These are phyloP conservation scores for Mycena rebaudengoi DNA, from an alignment of 768 basidiomycete genomes.

Conservation along the genomic window DNA sequence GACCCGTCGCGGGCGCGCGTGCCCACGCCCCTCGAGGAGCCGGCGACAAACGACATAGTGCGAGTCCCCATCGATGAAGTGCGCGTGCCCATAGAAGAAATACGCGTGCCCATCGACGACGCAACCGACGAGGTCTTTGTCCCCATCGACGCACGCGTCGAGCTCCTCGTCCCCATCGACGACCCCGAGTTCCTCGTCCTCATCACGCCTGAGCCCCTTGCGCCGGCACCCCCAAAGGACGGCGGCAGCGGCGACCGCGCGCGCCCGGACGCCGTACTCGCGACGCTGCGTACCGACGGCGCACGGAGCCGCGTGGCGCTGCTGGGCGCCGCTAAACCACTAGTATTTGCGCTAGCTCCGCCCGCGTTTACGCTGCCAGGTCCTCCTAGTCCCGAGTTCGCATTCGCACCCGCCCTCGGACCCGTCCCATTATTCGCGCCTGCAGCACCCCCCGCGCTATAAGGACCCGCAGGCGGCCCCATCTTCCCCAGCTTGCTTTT, in stretches of 20 bases:
- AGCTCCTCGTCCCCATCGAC: slow-evolving; percentile 27
- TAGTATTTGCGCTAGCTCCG: no score
- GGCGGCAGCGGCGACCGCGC: slow-evolving; percentile 25
- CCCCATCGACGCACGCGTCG: slow-evolving; percentile 50
- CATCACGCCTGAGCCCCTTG: no score
- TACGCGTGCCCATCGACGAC: slow-evolving; percentile 43
- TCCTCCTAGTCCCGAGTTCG: slow-evolving; percentile 8
- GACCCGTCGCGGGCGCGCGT: slow-evolving; percentile 48
- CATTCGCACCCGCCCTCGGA: slow-evolving; percentile 14
- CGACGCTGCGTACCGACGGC: slow-evolving; percentile 20
- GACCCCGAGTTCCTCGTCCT: no score
- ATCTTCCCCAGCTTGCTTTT: slow-evolving; percentile 2
- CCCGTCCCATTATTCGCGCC: no score
- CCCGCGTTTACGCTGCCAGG: no score
- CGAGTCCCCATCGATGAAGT: slow-evolving; percentile 26
- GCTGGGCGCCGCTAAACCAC: no score
- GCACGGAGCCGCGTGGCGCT: no score
- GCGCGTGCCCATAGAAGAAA: slow-evolving; percentile 33
- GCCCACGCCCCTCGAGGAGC: no score
- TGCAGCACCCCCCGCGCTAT: no score
- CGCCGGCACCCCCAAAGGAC: slow-evolving; percentile 23
- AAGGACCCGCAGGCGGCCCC: slow-evolving; percentile 10
- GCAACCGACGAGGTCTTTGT: slow-evolving; percentile 38
- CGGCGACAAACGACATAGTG: slow-evolving; percentile 40
- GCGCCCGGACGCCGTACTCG: slow-evolving; percentile 21